Percentiles rank a stretch among this genome's conserved stretches.
phyloP scores from a whole-genome alignment of 1,284 basidiomycete species.

The Trichosporon sp. region DNA sequence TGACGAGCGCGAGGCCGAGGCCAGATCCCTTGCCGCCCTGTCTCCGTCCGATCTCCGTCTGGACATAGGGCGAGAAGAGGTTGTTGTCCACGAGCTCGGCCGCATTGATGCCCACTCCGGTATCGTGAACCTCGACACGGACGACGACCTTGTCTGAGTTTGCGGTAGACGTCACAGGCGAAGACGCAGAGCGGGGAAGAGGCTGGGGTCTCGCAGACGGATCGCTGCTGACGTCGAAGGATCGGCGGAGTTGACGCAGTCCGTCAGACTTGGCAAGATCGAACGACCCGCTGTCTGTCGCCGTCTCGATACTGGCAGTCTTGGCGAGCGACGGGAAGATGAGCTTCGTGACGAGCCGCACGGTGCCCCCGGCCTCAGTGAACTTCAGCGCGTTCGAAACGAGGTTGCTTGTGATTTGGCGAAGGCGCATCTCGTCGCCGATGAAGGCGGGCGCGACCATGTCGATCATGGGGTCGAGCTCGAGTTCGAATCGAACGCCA shows the following conservation, averaged over 20 bases:
- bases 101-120: conserved; percentile 72
- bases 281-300: background rate
- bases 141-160: conserved; percentile 58
- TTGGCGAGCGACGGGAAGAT: conserved; percentile 39
- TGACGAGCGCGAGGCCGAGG: conserved; percentile 82
- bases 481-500: conserved; percentile 67
- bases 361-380: conserved; percentile 59
- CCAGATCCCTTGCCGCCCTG: conserved; percentile 88
- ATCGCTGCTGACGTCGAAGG: background rate
- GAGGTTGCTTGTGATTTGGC: conserved; percentile 68
- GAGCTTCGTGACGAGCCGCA: conserved; percentile 53
- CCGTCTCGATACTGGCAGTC: background rate
- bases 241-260: background rate
- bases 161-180: background rate
- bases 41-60: conserved; percentile 65
- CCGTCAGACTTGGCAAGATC: background rate
- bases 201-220: background rate
- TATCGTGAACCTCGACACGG: conserved; percentile 77
- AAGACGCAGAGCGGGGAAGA: background rate
- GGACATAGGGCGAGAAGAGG: conserved; percentile 56
- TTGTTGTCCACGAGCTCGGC: conserved; percentile 68
- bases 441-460: conserved; percentile 59
- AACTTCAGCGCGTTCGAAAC: conserved; percentile 64
- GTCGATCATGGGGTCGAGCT: conserved; percentile 75
- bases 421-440: conserved; percentile 68